phyloP scores from a whole-genome alignment of 768 basidiomycete genomes.

The Mycena haematopus region DNA sequence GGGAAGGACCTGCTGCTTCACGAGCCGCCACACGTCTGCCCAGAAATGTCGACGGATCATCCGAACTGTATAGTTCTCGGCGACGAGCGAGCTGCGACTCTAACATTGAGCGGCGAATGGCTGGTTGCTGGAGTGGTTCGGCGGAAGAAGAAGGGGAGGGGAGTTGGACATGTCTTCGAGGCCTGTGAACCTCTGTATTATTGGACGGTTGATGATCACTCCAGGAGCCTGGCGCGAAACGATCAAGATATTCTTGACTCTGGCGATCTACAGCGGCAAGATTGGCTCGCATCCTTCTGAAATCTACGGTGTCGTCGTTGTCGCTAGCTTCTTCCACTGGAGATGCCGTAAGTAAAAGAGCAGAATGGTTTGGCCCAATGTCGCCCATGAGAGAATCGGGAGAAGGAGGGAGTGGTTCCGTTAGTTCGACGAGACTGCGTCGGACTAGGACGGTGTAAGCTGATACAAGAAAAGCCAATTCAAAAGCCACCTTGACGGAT shows the following conservation, averaged over 20 bases:
- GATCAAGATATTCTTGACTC: conserved; percentile 24
- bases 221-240: conserved; percentile 25
- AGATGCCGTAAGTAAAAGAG: conserved; percentile 24
- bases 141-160: conserved; percentile 29
- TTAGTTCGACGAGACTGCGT: conserved; percentile 53
- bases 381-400: conserved; percentile 23
- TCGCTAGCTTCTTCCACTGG: conserved; percentile 27
- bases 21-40: conserved; percentile 50
- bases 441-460: conserved; percentile 40
- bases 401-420: conserved; percentile 40
- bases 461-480: neutral
- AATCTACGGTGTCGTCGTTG: conserved; percentile 25
- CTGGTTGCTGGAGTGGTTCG: conserved; percentile 24
- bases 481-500: conserved; percentile 46
- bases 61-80: conserved; percentile 31
- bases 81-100: conserved; percentile 36
- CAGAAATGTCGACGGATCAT: conserved; percentile 45
- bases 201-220: conserved; percentile 19
- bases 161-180: conserved; percentile 28
- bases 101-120: conserved; percentile 34
- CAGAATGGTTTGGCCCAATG: conserved; percentile 47
- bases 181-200: conserved; percentile 22
- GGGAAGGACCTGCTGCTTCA: conserved; percentile 38
- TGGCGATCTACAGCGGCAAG: conserved; percentile 27
- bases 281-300: conserved; percentile 17